phyloP scores from a whole-genome alignment of 2,329 filamentous ascomycete species.

The Xylariomycetidae sp. region DNA sequence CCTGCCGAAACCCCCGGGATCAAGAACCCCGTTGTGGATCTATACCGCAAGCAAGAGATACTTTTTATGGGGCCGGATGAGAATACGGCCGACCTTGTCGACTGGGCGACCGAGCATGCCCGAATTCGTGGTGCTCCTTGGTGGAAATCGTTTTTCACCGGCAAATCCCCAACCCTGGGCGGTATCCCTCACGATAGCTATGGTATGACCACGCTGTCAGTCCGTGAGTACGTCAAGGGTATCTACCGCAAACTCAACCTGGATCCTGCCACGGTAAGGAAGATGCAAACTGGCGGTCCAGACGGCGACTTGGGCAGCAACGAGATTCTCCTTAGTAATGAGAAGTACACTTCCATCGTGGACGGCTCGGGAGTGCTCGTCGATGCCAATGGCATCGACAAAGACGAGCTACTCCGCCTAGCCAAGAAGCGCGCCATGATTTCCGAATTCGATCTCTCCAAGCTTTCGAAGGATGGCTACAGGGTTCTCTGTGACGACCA shows the following conservation, averaged over 20 bases:
- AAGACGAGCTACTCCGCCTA: slow-evolving; percentile 74
- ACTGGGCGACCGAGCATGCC: slow-evolving; percentile 98
- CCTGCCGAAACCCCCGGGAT: slow-evolving; percentile 90
- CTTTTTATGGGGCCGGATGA: slow-evolving; percentile 98
- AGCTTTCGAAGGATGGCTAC: slow-evolving; percentile 84
- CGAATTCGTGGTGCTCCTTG: slow-evolving; percentile 82
- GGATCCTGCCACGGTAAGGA: slow-evolving; percentile 77
- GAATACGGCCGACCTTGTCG: slow-evolving; percentile 94
- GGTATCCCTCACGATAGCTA: slow-evolving; percentile 96
- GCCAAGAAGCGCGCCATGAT: slow-evolving; percentile 90
- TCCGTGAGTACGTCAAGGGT: slow-evolving; percentile 91
- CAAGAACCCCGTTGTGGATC: slow-evolving; percentile 96
- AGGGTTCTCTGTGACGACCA: slow-evolving; percentile 87
- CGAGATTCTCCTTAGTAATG: slow-evolving; percentile 91
- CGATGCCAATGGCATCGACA: slow-evolving; percentile 85
- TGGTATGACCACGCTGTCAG: slow-evolving; percentile 96
- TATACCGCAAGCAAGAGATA: slow-evolving; percentile 93
- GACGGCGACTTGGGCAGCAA: slow-evolving; percentile 97
- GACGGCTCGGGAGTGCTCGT: slow-evolving; percentile 93
- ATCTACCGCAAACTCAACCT: slow-evolving; percentile 96
- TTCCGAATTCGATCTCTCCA: slow-evolving; percentile 74
- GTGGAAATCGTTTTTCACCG: slow-evolving; percentile 99
- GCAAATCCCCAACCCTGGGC: slow-evolving; percentile 92
- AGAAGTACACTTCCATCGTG: slow-evolving; percentile 94
- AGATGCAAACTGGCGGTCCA: slow-evolving; percentile 96